Conservation (phyloP, 2,329 filamentous ascomycete genomes). For the Phaeosphaeria sp. region DNA sequence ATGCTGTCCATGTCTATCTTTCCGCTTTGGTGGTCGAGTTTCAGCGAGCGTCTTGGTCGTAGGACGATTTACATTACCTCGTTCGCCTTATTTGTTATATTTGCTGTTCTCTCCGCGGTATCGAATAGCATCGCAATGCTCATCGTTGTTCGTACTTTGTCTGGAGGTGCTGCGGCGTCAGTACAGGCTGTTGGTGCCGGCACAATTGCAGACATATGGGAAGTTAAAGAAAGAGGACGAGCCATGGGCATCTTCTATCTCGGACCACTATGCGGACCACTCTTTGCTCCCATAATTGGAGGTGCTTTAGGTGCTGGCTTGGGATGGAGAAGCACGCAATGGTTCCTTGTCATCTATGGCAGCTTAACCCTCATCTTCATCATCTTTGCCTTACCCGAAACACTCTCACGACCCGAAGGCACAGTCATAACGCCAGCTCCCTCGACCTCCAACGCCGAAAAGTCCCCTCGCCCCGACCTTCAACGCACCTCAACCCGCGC, state of each 20-base stretch:
- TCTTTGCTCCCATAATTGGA: conserved; percentile 50
- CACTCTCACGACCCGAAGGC: neutral
- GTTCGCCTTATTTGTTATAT: conserved; percentile 45
- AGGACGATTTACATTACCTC: conserved; percentile 46
- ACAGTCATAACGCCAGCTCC: conserved; percentile 1
- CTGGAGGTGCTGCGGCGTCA: conserved; percentile 46
- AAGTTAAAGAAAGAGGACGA: conserved; percentile 44
- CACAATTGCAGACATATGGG: conserved; percentile 49
- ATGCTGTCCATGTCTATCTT: conserved; percentile 53
- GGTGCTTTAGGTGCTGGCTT: conserved; percentile 41
- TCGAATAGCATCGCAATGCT: conserved; percentile 47
- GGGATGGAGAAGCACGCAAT: conserved; percentile 49
- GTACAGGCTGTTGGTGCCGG: conserved; percentile 50
- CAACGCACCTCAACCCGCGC: conserved; percentile 40
- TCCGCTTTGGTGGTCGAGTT: conserved; percentile 50
- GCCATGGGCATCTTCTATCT: conserved; percentile 51
- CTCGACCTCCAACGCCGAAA: conserved; percentile 5
- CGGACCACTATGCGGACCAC: conserved; percentile 47
- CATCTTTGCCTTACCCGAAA: conserved; percentile 44
- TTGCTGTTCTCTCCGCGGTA: conserved; percentile 42
- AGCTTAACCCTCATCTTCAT: conserved; percentile 40
- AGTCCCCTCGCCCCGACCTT: conserved; percentile 22
- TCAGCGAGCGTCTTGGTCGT: conserved; percentile 46
- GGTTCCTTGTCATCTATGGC: conserved; percentile 50
- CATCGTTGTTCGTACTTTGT: conserved; percentile 43